Evolutionary conservation across 148 eudicot genomes (phyloP).

Genomic region (Limonium bicolor): DNA sequence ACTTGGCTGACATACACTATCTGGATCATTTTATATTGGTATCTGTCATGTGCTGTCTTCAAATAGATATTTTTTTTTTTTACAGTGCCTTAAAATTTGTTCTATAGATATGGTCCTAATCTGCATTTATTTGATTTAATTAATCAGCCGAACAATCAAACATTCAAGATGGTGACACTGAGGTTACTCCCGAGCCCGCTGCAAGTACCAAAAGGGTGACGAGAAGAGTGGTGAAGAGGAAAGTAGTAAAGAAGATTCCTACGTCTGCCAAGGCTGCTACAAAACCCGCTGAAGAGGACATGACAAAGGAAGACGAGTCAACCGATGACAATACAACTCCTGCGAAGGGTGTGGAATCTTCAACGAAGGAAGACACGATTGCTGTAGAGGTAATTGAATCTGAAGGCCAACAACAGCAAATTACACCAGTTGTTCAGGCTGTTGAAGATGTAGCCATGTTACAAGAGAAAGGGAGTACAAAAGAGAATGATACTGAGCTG

Average conservation of each 20-base stretch:
- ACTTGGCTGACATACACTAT: neutral
- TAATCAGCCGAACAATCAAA: slow-evolving; percentile 25
- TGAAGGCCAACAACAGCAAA: slow-evolving; percentile 13
- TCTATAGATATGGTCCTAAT: neutral
- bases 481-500: slow-evolving; percentile 12
- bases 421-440: slow-evolving; percentile 3
- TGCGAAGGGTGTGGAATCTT: slow-evolving; percentile 11
- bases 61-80: neutral
- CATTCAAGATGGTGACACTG: slow-evolving; percentile 16
- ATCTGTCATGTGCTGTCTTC: neutral
- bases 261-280: slow-evolving; percentile 26
- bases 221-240: slow-evolving; percentile 31
- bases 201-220: slow-evolving; percentile 24
- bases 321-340: slow-evolving; percentile 12
- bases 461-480: slow-evolving; percentile 15
- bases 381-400: slow-evolving; percentile 10
- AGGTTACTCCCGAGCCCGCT: slow-evolving; percentile 9
- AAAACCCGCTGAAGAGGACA: slow-evolving; percentile 12
- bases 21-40: neutral
- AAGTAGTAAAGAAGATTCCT: slow-evolving; percentile 26
- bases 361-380: slow-evolving; percentile 10
- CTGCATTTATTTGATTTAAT: neutral
- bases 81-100: neutral
- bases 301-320: slow-evolving; percentile 12
- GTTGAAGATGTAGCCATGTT: slow-evolving; percentile 8